Base-by-base conservation (phyloP, 169 alveolate genomes). In the Eimeria tenella region DNA sequence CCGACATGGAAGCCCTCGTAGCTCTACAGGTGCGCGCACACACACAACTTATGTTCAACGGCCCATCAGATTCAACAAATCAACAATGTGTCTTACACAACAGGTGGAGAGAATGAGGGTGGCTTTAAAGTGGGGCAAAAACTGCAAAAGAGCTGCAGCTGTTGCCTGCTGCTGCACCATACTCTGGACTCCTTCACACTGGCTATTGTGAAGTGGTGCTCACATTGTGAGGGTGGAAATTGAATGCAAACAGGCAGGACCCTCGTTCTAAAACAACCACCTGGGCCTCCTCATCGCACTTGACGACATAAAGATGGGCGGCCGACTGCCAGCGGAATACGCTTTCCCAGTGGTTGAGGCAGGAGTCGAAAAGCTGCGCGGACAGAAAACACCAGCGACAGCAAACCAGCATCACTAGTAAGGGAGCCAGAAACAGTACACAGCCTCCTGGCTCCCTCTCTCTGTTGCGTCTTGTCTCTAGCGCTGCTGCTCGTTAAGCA, bases 201-300 rank as follows among this genome's bases (percentile, higher is more conserved):
- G 17, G 50, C 63, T 19, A 42, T 49, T 84, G 75, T 25, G 94
- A 89, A 71, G 93, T 84, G 77, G 83, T 63, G 56, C 92, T 91
- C 82, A 94, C 94, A 79, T 65, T 86, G 49, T 82, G 90, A 9
- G 96, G 96, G 90, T 96, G 95, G 96, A 98, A 97, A 97, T 98
- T 98, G 94, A 98, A 97, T 10, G 98, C 98, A 92, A 98, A 98
- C 31, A 98, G 94, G 62, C 98, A 96, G 25, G 95, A 93, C 58
- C 98, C 98, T 90, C 98, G 96, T 89, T 98, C 99, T 93, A 97
- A 96, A 58, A 96, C 97, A 74, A 98, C 95, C 25, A 98, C 97
- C 96, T 98, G 98, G 94, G 98, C 99, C 62, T 94, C 96, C 56
- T 97, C 98, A 74, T 96, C 97, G 93, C 97, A 96, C 60, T 97